Percentiles rank a stretch among this genome's conserved stretches.
Evolutionary conservation across 1,284 basidiomycete species (phyloP).

Genomic region (Gomphus bonarii): DNA sequence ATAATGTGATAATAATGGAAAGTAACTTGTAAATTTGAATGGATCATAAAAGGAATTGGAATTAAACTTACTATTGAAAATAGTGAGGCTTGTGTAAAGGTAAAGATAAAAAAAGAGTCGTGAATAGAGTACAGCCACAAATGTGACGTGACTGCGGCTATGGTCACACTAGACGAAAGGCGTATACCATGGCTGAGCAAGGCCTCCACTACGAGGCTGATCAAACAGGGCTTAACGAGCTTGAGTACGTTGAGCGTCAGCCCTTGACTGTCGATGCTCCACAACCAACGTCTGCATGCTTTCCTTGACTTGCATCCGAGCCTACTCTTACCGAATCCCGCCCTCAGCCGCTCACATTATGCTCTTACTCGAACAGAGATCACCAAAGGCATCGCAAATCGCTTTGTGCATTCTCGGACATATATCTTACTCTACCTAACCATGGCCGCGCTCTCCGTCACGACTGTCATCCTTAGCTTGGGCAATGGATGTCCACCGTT

Average conservation of each 20-base stretch:
- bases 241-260: not conserved
- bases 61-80: too few relatives aligned
- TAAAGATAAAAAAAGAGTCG: too few relatives aligned
- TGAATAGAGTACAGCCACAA: too few relatives aligned
- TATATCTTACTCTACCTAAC: conserved; percentile 81
- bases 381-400: conserved; percentile 70
- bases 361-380: conserved; percentile 71
- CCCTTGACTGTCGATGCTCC: not conserved
- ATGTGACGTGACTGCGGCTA: not conserved
- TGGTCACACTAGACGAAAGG: not conserved
- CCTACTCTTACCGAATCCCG: conserved; percentile 3
- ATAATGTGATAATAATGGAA: too few relatives aligned
- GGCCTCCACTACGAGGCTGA: not conserved
- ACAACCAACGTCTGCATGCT: conserved; percentile 4
- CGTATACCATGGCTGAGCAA: not conserved
- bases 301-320: not conserved
- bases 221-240: not conserved
- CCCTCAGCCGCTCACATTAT: conserved; percentile 60
- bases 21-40: too few relatives aligned
- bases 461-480: conserved; percentile 83
- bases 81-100: too few relatives aligned
- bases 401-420: conserved; percentile 73
- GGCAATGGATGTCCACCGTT: conserved; percentile 68
- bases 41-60: too few relatives aligned
- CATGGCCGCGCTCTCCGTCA: conserved; percentile 84